Percentiles rank a stretch among this genome's conserved stretches.
Conservation (phyloP, 1,284 basidiomycete genomes). For the Meripilus lineatus region DNA sequence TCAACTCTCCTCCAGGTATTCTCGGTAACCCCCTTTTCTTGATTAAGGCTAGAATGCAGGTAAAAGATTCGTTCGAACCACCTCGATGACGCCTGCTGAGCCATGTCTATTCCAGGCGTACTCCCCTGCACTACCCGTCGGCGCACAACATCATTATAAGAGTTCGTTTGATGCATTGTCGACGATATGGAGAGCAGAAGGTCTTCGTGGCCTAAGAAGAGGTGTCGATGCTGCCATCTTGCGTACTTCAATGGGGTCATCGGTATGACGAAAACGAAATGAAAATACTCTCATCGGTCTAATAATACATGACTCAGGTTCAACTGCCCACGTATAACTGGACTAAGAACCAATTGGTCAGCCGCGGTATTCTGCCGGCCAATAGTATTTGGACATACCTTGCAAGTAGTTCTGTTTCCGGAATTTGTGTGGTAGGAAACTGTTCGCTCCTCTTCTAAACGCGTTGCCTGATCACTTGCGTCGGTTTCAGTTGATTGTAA, state of each 20-base stretch:
- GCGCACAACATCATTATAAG: conserved; percentile 90
- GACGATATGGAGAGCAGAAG: conserved; percentile 78
- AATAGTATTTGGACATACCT: conserved; percentile 87
- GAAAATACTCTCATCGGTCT: too few relatives aligned
- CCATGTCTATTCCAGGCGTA: conserved; percentile 59
- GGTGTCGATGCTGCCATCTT: conserved; percentile 94
- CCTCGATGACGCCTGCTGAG: neutral
- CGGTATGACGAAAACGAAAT: too few relatives aligned
- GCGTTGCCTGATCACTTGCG: neutral
- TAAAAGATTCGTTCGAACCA: conserved; percentile 30
- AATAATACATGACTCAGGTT: conserved; percentile 43
- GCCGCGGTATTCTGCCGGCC: conserved; percentile 58
- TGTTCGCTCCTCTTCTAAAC: conserved; percentile 26
- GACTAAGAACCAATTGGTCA: conserved; percentile 75
- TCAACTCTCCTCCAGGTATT: conserved; percentile 47
- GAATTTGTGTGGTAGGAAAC: conserved; percentile 87
- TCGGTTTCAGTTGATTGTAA: conserved; percentile 61
- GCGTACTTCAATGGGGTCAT: conserved; percentile 91
- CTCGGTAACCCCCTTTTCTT: conserved; percentile 95
- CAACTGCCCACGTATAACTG: conserved; percentile 96
- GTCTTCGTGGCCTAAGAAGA: conserved; percentile 75
- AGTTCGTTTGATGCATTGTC: conserved; percentile 76
- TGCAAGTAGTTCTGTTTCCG: conserved; percentile 84
- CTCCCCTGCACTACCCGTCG: conserved; percentile 90
- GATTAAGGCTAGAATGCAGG: conserved; percentile 97